Percentiles rank a stretch among this genome's conserved stretches.
Evolutionary conservation across 306 rosid genomes (phyloP).

Genomic region (Calophaca sinica): DNA sequence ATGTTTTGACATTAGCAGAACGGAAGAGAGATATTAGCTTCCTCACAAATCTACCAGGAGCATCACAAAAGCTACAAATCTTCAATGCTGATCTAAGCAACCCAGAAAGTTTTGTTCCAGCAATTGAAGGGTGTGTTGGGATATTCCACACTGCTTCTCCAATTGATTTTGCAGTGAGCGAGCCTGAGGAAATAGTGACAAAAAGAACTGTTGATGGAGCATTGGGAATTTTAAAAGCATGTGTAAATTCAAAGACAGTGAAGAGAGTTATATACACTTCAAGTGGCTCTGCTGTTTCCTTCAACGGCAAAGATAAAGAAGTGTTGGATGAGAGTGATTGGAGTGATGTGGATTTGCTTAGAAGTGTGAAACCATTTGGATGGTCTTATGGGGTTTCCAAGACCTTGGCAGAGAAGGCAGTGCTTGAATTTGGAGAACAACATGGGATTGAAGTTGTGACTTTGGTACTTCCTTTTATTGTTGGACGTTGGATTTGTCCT

Average conservation of each 20-base stretch:
- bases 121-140: conserved; percentile 63
- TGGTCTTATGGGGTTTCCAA: conserved; percentile 59
- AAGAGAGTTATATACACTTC: conserved; percentile 73
- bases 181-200: conserved; percentile 55
- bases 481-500: conserved; percentile 66
- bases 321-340: conserved; percentile 62
- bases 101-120: conserved; percentile 59
- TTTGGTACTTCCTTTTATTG: conserved; percentile 58
- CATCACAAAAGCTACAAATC: conserved; percentile 58
- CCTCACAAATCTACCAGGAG: conserved; percentile 64
- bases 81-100: conserved; percentile 64
- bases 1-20: conserved; percentile 23
- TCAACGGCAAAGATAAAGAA: conserved; percentile 1
- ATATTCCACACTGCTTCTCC: conserved; percentile 68
- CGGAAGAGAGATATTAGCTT: conserved; percentile 49
- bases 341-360: conserved; percentile 58
- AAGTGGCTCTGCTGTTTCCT: conserved; percentile 48
- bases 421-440: conserved; percentile 48
- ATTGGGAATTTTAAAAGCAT: conserved; percentile 57
- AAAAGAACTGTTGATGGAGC: conserved; percentile 58
- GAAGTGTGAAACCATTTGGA: conserved; percentile 33
- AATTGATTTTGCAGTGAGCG: conserved; percentile 45
- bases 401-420: conserved; percentile 59
- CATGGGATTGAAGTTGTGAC: conserved; percentile 66
- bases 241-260: conserved; percentile 55